phyloP scores from a whole-genome alignment of 2,329 filamentous ascomycete genomes.

The Neonectria faginata region DNA sequence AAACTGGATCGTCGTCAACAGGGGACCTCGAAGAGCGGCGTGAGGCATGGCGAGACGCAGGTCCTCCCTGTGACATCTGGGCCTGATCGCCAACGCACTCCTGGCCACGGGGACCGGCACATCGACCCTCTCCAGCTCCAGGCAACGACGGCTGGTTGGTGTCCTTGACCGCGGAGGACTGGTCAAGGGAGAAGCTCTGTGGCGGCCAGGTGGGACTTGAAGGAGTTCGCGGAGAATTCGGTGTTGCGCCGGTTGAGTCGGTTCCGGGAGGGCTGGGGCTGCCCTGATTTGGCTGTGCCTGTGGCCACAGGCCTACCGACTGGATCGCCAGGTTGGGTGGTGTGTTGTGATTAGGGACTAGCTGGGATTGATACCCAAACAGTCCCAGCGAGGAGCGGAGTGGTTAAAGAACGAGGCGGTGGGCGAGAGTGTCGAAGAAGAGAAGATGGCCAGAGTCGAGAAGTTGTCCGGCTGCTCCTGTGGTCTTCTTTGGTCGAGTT shows the following conservation, averaged over 20 bases:
- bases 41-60: constrained; percentile 67
- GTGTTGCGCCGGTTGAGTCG: constrained; percentile 50
- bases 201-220: constrained; percentile 49
- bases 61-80: constrained; percentile 73
- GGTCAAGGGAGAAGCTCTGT: constrained; percentile 37
- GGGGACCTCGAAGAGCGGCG: constrained; percentile 61
- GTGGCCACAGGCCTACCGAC: constrained; percentile 50
- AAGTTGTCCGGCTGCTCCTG: constrained; percentile 12
- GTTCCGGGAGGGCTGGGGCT: constrained; percentile 49
- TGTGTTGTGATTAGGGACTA: constrained; percentile 44
- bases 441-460: constrained; percentile 9
- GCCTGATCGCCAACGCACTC: constrained; percentile 67
- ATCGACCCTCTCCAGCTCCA: constrained; percentile 60
- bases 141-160: constrained; percentile 37
- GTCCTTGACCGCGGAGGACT: constrained; percentile 39
- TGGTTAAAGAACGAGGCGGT: constrained; percentile 11
- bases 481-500: constrained; percentile 10
- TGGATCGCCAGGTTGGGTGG: constrained; percentile 51
- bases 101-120: constrained; percentile 64
- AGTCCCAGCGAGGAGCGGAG: constrained; percentile 45
- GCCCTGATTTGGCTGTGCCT: constrained; percentile 48
- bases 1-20: constrained; percentile 49
- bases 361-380: constrained; percentile 51
- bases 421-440: constrained; percentile 18
- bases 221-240: constrained; percentile 52